Conservation (phyloP, 2,329 filamentous ascomycete species). For the Chrysoporthe puriensis region DNA sequence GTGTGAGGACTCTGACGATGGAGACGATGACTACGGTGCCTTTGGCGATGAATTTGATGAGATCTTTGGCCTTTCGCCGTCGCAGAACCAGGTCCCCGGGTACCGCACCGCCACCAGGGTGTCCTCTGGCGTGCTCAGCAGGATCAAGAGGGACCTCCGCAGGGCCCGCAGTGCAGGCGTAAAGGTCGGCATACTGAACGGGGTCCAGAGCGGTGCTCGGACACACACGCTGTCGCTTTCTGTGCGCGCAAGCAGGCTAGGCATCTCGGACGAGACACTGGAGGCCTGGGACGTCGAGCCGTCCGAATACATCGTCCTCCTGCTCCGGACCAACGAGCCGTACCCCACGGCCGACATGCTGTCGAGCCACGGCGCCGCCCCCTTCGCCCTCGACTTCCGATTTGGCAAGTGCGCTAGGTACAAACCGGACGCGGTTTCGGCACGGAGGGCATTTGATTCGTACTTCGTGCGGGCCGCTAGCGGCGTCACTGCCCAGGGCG, state of each 20-base stretch:
- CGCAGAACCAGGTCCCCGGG: neutral
- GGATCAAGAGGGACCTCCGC: slow-evolving; percentile 65
- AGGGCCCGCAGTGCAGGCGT: slow-evolving; percentile 68
- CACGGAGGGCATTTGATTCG: slow-evolving; percentile 39
- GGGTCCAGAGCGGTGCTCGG: slow-evolving; percentile 45
- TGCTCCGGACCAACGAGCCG: slow-evolving; percentile 65
- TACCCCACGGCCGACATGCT: slow-evolving; percentile 66
- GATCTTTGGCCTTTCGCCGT: slow-evolving; percentile 37
- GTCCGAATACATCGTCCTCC: slow-evolving; percentile 72
- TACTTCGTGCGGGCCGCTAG: neutral
- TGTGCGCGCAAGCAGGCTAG: slow-evolving; percentile 69
- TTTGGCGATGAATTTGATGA: slow-evolving; percentile 38
- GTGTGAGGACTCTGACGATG: slow-evolving; percentile 27
- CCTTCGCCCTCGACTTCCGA: slow-evolving; percentile 57
- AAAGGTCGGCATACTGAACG: slow-evolving; percentile 65
- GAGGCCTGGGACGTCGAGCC: slow-evolving; percentile 74
- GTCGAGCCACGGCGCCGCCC: slow-evolving; percentile 43
- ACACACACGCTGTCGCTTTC: slow-evolving; percentile 66
- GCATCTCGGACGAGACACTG: slow-evolving; percentile 73
- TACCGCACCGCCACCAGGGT: slow-evolving; percentile 27
- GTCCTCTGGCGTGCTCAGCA: slow-evolving; percentile 28
- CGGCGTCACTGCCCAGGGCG: neutral
- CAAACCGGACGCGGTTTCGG: slow-evolving; percentile 63
- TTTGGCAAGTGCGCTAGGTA: slow-evolving; percentile 73
- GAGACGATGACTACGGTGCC: slow-evolving; percentile 31